Conservation (phyloP, 768 basidiomycete species). For the Hygrocybe coccinea region DNA sequence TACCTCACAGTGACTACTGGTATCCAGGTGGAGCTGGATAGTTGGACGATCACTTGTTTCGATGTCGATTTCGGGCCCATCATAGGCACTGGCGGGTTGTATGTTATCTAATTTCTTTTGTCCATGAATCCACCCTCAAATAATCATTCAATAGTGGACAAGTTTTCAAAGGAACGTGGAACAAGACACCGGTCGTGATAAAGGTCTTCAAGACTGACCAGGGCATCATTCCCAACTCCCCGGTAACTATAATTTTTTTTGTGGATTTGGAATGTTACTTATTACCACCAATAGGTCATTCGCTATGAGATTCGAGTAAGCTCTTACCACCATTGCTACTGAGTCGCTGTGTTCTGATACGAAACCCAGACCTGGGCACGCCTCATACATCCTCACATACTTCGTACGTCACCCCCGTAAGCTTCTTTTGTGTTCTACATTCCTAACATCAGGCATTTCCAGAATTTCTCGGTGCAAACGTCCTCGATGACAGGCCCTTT, state of each 20-base stretch:
- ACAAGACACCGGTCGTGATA: conserved; percentile 21
- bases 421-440: not conserved
- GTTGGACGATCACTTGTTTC: conserved; percentile 20
- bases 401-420: conserved; percentile 11
- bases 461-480: conserved; percentile 26
- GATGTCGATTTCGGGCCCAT: conserved; percentile 19
- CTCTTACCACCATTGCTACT: not conserved
- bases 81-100: conserved; percentile 27
- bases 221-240: conserved; percentile 10
- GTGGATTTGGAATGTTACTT: not conserved
- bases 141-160: conserved; percentile 10
- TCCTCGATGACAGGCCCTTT: conserved; percentile 23
- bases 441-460: not conserved
- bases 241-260: conserved; percentile 5
- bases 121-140: not conserved
- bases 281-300: conserved; percentile 7
- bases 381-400: conserved; percentile 19
- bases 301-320: conserved; percentile 11
- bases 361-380: conserved; percentile 16
- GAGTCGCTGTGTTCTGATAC: not conserved
- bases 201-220: conserved; percentile 18
- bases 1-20: conserved; percentile 18
- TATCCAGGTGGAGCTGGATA: conserved; percentile 13
- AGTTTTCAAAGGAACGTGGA: conserved; percentile 21
- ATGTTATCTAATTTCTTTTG: conserved; percentile 3